A percentile compares a stretch with the other conserved stretches of the same genome.
These are phyloP conservation scores for Penicillium taxi DNA, from an alignment of 495 filamentous ascomycete species.

Conservation along the genomic window DNA sequence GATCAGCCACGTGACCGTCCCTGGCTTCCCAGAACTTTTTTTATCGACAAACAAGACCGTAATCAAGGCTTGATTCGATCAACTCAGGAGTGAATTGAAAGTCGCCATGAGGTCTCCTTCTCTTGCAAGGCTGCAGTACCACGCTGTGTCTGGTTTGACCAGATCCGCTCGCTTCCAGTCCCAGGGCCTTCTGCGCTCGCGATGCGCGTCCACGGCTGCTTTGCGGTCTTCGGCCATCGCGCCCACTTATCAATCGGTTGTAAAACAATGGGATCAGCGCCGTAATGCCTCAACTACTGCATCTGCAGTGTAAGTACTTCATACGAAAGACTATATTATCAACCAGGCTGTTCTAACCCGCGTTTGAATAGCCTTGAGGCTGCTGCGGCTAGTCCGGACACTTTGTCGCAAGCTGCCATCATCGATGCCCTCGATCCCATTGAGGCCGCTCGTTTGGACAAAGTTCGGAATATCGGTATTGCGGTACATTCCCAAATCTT, in stretches of 20 bases:
- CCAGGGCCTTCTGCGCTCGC: conserved; percentile 27
- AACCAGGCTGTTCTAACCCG: conserved; percentile 2
- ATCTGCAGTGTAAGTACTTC: conserved; percentile 32
- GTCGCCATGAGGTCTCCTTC: conserved; percentile 39
- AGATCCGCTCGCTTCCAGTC: conserved; percentile 36
- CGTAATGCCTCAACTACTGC: conserved; percentile 37
- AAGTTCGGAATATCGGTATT: conserved; percentile 95
- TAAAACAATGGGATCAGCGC: conserved; percentile 32
- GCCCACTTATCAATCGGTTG: conserved; percentile 33
- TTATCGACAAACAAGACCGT: conserved; percentile 24
- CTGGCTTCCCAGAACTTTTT: conserved; percentile 45
- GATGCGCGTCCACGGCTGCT: conserved; percentile 36
- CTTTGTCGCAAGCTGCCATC: conserved; percentile 57
- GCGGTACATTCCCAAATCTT: conserved; percentile 54
- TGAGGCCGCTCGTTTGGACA: conserved; percentile 67
- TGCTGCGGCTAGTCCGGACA: conserved; percentile 51
- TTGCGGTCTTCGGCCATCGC: conserved; percentile 35
- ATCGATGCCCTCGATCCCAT: conserved; percentile 65
- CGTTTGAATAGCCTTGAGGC: conserved; percentile 46
- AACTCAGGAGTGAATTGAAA: conserved; percentile 23
- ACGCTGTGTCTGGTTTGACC: conserved; percentile 37
- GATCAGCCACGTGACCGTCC: conserved; percentile 35
- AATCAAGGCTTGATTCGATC: conserved; percentile 20
- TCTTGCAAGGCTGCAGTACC: conserved; percentile 37
- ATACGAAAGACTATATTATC: not conserved